Base-by-base conservation (phyloP, 2,329 filamentous ascomycete species). In the Bipolaris zeicola region DNA sequence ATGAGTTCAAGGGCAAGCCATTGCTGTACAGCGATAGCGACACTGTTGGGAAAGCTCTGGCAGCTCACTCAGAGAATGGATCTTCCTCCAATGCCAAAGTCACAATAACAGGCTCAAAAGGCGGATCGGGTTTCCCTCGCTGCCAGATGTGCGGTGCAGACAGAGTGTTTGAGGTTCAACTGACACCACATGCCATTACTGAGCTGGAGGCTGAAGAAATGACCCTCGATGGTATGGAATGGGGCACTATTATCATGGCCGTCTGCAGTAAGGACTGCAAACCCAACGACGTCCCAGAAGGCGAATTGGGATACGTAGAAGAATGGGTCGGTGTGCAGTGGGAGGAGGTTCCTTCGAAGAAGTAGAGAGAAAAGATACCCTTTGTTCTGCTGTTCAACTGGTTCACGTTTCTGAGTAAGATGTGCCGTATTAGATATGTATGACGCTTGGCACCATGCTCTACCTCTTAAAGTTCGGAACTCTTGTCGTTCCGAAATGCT, bases 271-370 rank as follows among this genome's bases (percentile, higher is more conserved):
- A 79, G 70, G 91, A 98, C 74, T 98, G 95, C 73, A 81, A 83
- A 67, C 85, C 86, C 14, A 75, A 76, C 5, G 83, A 84, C 0
- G 82, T 86, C 6, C 76, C 77, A 11, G 80, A 83, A 34, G 89
- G 87, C 0, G 83, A 87, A 69, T 85, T 87, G 0, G 91, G 88
- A 1, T 98, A 96, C 77, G 70, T 92, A 16, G 95, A 98, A 80
- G 95, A 99, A 77, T 99, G 95, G 94, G 87, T 85, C n/a, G 95
- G 94, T 6, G 95, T 98, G 62, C 95, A 99, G 77, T 99, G 94
- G 95, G 95, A 99, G 78, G 93, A 97, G 76, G 69, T 80, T 39
- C 72, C 71, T 11, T 61, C 65, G 18, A 68, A 65, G 55, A 68
- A 62, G 48, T 65, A 61, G 42, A 14, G 33, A 14, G 6, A 2